Base-by-base conservation (phyloP, 2,329 filamentous ascomycete genomes). In the Dactylellina sp. region DNA sequence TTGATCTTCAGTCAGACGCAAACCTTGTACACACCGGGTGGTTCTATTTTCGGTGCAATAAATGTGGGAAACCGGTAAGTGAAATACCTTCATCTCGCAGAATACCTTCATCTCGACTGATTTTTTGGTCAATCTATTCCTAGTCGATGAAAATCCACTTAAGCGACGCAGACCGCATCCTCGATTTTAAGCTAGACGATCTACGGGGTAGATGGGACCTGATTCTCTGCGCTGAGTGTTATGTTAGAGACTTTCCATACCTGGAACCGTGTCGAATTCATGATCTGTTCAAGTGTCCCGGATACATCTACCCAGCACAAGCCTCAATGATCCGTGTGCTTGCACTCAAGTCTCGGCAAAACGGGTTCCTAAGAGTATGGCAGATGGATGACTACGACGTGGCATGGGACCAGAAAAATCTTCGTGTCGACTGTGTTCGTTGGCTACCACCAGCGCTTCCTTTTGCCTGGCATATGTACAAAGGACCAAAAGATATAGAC, bases 271-370 rank as follows among this genome's bases (percentile, higher is more conserved):
- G 44, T 16, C 52, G 46, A 11, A 32, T 52, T 52, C 60, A 50
- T 11, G 0, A 18, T 12, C 18, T 72, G 6, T 72, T 72, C 39
- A 42, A 60, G 35, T 1, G 11, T 20, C 7, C n/a, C n/a, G n/a
- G n/a, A n/a, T n/a, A 32, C 46, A 1, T 7, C 12, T 3, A 12
- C 2, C n/a, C 40, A 2, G 2, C 14, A 16, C 9, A n/a, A 7
- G 16, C 35, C 3, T 11, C 18, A 20, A 64, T 72, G 68, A 72
- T 72, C n/a, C 44, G 68, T 16, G 68, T 65, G 2, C 46, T 72
- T 22, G 28, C 68, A 11, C 53, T 59, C 3, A 37, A 49, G 22
- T 72, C 68, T 20, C 40, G 18, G 2, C 68, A 65, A n/a, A 35
- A 50, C 18, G 40, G 28, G 1, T 6, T 16, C 12, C 46, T 20